Evolutionary conservation across 2,329 filamentous ascomycete species (phyloP), one percentile per base, ranked within the genome.

Genomic region (Aspergillus persii): DNA sequence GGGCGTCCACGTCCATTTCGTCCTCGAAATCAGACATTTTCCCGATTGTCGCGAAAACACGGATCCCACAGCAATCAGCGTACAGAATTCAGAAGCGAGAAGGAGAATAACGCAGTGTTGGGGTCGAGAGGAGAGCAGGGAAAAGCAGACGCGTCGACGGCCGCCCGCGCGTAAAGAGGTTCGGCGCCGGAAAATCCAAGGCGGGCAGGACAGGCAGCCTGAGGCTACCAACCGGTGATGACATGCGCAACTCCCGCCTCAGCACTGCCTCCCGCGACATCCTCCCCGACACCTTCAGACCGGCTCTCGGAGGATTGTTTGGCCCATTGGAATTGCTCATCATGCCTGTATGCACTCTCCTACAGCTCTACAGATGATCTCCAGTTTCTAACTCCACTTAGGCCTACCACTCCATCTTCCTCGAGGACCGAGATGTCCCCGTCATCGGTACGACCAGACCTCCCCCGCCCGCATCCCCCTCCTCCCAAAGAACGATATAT

Each of bases 341-440:
- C 54, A 82, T 82, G 80, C 80, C 80, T 63, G 79, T 82, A 75
- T 58, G 79, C 66, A 30, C 48, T 5, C 15, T 29, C 9, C 1
- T 4, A 41, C 12, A 26, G 12, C 33, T 8, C 2, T 8, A 53
- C 7, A 48, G 6, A 50, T 30, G 44, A 2, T 9, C 15, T n/a
- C 3, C 9, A 7, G 50, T 54, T 53, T 56, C 55, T 63, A 60
- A 65, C 56, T n/a, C 60, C 26, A 23, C 48, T 58, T 68, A 96
- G 92, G 94, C 94, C 80, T 98, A 97, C 85, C 96, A 98, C 84
- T 96, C 91, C 77, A 90, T 96, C 84, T 97, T 97, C 87, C 86
- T 88, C 77, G 80, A 94, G 86, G 85, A 92, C 85, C 82, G 89
- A 65, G 85, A 86, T 72, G 84, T 88, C 66, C 84, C 86, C 71